Evolutionary conservation across 495 filamentous ascomycete species (phyloP).

Genomic region (Aspergillus taichungensis): DNA sequence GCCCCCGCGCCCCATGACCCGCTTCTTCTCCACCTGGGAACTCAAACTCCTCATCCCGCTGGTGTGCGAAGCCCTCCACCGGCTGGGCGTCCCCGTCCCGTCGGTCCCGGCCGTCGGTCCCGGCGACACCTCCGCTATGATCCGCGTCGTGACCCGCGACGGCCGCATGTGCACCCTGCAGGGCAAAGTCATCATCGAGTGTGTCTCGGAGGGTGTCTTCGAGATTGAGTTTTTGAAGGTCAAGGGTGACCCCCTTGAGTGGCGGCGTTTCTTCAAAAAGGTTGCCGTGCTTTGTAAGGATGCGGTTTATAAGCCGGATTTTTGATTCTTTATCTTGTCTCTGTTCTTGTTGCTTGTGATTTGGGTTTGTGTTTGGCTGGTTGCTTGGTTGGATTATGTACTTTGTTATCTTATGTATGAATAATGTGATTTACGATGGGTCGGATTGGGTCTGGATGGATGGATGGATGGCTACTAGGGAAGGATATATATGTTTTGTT

Average conservation of each 20-base stretch:
- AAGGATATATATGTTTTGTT: not conserved
- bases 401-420: slow-evolving; percentile 11
- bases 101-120: slow-evolving; percentile 27
- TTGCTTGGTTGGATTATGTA: not conserved
- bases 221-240: slow-evolving; percentile 90
- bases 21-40: slow-evolving; percentile 81
- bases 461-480: too few relatives aligned
- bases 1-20: slow-evolving; percentile 71
- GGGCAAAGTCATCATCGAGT: slow-evolving; percentile 77
- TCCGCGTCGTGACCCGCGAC: slow-evolving; percentile 70
- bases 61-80: slow-evolving; percentile 71
- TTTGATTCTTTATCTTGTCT: not conserved
- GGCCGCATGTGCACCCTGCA: slow-evolving; percentile 69
- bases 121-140: slow-evolving; percentile 46
- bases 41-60: slow-evolving; percentile 70
- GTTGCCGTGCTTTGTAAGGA: slow-evolving; percentile 77
- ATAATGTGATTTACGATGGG: slow-evolving; percentile 10
- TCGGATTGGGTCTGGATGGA: slow-evolving; percentile 3
- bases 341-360: not conserved
- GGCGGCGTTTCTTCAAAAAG: slow-evolving; percentile 95
- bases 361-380: not conserved
- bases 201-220: slow-evolving; percentile 53
- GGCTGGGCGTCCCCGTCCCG: slow-evolving; percentile 69
- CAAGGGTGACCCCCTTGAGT: slow-evolving; percentile 94
- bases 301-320: slow-evolving; percentile 51